Base-by-base conservation (phyloP, 768 basidiomycete genomes). In the Agrocybe chaxingu region DNA sequence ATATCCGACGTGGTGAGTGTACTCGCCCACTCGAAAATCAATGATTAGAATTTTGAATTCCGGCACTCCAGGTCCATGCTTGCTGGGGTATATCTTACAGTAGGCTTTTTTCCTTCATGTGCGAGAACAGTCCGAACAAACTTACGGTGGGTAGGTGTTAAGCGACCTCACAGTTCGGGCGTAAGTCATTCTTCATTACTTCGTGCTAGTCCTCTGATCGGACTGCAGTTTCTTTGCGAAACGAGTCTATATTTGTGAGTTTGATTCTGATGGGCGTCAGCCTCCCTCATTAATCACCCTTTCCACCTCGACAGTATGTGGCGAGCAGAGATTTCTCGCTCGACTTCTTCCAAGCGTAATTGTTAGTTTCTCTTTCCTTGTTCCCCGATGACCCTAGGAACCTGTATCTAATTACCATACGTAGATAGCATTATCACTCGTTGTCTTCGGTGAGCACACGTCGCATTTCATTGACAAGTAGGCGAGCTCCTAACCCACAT, bases 221-320 rank as follows among this genome's bases (percentile, higher is more conserved):
- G 35, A 9, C 37, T 38, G 16, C 34, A 57, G 56, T 6, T 40
- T 57, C 12, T 57, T 57, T 19, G 56, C 48, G 8, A 46, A 40
- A 18, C 48, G 56, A 5, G 56, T 57, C 24, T 50, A 47, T 19
- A 53, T 47, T n/a, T 29, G 56, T 57, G 19, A 33, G 56, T 40
- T 9, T 16, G 34, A 16, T 16, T 16, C 16, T 16, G 16, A 16
- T 16, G 16, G 16, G 16, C 16, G 16, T 16, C 16, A 16, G 16
- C 16, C 8, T 34, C 16, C 38, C 13, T 40, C 7, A 12, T 24
- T n/a, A 29, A 32, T 30, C 8, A 30, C 33, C 37, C 12, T 18
- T 12, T 33, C 29, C n/a, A 16, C 16, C 16, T 16, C 16, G 16
- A 16, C 36, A 38, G 36, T 34, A 32, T 50, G 50, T 19, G 50